Base-by-base conservation (phyloP, 176 grass and related monocot species). In the Ensete glaucum region DNA sequence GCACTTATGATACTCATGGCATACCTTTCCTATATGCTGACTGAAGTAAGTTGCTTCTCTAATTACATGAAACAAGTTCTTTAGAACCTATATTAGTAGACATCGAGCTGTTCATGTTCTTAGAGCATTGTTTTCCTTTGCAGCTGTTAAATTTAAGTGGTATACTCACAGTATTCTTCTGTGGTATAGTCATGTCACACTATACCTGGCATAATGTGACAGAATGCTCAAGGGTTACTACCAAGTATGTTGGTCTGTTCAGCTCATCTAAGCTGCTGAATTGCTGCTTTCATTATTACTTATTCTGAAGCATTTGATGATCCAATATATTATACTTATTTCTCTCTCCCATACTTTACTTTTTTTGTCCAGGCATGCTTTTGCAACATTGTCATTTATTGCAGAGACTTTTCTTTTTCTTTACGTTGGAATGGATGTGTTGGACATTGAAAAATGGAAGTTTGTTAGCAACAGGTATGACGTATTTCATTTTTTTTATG, bases 141-240 rank as follows among this genome's bases (percentile, higher is more conserved):
- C 86, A 99, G 96, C 69, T 99, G 72, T 79, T 86, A 78, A 83
- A 89, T 79, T 91, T 99, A 81, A 99, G 96, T 69, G 88, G 96
- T 21, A 99, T 99, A 70, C 91, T 99, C 59, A 94, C 96, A 13
- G 96, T 99, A 8, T 99, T 99, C 79, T 99, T 99, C 80, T 99
- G 90, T 20, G 96, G 96, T 69, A 99, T 99, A 68, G 96, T 99
- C 11, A 99, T 99, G 96, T 99, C 96, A 13, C 96, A 99, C 60
- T 99, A 99, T 52, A 94, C 96, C 53, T 99, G 96, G 96, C 96
- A 99, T 71, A 99, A 99, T 77, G 95, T 99, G 76, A 99, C 95
- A 54, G 91, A 99, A 78, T 91, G 95, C 85, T 99, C 95, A 79
- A 91, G 95, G 83, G 80, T 99, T 73, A 99, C 95, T 69, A 99